Conservation (phyloP, 192 early-diverging fungal genomes). For the Coemansia sp. region DNA sequence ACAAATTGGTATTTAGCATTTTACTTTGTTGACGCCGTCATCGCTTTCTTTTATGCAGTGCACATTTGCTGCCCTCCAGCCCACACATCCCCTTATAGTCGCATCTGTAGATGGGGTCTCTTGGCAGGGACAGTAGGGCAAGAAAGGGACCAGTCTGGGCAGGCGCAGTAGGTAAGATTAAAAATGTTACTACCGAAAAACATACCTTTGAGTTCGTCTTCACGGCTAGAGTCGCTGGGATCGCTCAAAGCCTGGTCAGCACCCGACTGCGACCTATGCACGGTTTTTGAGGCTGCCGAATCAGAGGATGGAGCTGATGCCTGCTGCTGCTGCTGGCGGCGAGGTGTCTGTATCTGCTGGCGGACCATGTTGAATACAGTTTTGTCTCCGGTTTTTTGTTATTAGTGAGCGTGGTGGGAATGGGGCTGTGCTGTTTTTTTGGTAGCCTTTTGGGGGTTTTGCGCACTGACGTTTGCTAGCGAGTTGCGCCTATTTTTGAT, state of each 20-base stretch:
- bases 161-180: neutral
- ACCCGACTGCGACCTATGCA: neutral
- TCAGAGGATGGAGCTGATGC: neutral
- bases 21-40: no score
- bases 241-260: conserved; percentile 3
- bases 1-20: no score
- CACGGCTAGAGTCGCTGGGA: neutral
- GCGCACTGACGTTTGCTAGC: no score
- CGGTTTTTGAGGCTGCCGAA: neutral
- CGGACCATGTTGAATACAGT: neutral
- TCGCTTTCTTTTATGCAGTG: no score
- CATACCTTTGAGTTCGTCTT: conserved; percentile 5
- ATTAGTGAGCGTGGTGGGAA: neutral
- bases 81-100: no score
- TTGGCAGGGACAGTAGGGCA: no score
- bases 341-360: neutral
- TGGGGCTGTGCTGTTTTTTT: neutral
- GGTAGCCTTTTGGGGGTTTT: no score
- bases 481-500: no score
- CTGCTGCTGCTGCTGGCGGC: conserved; percentile 4
- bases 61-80: no score
- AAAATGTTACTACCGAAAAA: neutral
- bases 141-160: neutral
- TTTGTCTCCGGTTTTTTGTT: neutral
- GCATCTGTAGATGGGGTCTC: no score